Percentiles rank a stretch among this genome's conserved stretches.
These are phyloP conservation scores for Crithidia brevicula DNA, from an alignment of 208 protist species.

Conservation along the genomic window DNA sequence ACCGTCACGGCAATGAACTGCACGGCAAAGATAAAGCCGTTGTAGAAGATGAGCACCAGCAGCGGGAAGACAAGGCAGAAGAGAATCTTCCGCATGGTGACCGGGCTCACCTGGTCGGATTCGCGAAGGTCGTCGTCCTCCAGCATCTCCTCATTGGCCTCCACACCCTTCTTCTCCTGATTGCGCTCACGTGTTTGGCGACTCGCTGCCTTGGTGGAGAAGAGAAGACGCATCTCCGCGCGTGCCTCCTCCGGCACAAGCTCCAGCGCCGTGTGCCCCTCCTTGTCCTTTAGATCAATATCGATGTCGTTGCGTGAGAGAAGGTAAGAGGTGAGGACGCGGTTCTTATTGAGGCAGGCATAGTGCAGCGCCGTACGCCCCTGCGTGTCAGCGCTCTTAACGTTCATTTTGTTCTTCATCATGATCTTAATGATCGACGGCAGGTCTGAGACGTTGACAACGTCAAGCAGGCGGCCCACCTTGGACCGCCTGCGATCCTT, in stretches of 20 bases:
- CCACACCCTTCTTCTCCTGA: conserved; percentile 31
- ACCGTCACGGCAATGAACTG: conserved; percentile 66
- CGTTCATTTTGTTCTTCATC: conserved; percentile 56
- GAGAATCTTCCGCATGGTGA: conserved; percentile 70
- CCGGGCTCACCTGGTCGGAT: conserved; percentile 78
- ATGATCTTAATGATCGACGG: conserved; percentile 44
- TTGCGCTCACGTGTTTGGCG: conserved; percentile 36
- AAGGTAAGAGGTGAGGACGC: conserved; percentile 47
- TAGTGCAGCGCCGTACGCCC: conserved; percentile 78
- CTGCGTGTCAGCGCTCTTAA: conserved; percentile 55
- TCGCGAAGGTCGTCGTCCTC: conserved; percentile 55
- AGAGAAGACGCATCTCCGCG: conserved; percentile 58
- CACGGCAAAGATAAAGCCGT: conserved; percentile 68
- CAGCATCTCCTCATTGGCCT: conserved; percentile 56
- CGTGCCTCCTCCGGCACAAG: conserved; percentile 37
- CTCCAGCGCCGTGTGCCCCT: conserved; percentile 62
- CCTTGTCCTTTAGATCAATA: conserved; percentile 48
- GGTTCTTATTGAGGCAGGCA: conserved; percentile 52
- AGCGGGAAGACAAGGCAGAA: conserved; percentile 70
- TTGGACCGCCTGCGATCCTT: conserved; percentile 12
- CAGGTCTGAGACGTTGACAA: conserved; percentile 39
- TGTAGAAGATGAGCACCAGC: conserved; percentile 81
- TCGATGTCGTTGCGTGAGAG: conserved; percentile 54
- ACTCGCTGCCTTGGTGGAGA: conserved; percentile 49
- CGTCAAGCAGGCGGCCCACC: conserved; percentile 22